Evolutionary conservation across 352 stramenopile genomes (phyloP), one percentile per base, ranked within the genome.

Genomic region (Phytophthora agathidicida): DNA sequence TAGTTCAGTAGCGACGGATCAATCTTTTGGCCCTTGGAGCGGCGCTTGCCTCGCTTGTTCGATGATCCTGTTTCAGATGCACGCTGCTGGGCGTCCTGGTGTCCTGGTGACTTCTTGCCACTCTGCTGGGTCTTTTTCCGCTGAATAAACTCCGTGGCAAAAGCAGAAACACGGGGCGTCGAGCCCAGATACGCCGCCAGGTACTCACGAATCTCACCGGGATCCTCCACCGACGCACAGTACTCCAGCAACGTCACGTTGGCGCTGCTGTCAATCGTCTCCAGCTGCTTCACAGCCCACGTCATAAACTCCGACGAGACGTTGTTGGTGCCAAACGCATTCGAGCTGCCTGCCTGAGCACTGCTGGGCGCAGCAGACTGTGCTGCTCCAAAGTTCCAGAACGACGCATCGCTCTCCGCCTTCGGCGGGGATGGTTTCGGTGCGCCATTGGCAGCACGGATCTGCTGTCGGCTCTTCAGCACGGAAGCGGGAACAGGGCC

Each of bases 111-210:
- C 38, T 77, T 83, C 52, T 89, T 91, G 10, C 57, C 33, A 6
- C 55, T 59, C 27, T 69, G 54, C 41, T 73, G 64, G 23, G 77
- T 82, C 60, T 94, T 94, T 76, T 97, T 97, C 33, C 89, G 88
- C 62, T 96, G 89, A 69, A 98, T 98, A 51, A 99, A 99, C 68
- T 98, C 96, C 16, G 89, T 98, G 27, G 96, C 96, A 69, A 99
- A 99, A n/a, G 88, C 94, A 16, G 95, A 98, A n/a, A 99, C 96
- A 66, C 96, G 89, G 10, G 94, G 84, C 36, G 92, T 98, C 11
- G 88, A 97, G 32, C 96, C 96, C n/a, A 99, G 76, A 63, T 99
- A 98, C 24, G 93, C 90, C 2, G 91, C 90, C n/a, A 99, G 74
- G 59, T 98, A 98, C 68, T 98, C 91, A 36, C 93, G 88, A 48